phyloP scores from a whole-genome alignment of 768 basidiomycete species.

The Russula abietina region DNA sequence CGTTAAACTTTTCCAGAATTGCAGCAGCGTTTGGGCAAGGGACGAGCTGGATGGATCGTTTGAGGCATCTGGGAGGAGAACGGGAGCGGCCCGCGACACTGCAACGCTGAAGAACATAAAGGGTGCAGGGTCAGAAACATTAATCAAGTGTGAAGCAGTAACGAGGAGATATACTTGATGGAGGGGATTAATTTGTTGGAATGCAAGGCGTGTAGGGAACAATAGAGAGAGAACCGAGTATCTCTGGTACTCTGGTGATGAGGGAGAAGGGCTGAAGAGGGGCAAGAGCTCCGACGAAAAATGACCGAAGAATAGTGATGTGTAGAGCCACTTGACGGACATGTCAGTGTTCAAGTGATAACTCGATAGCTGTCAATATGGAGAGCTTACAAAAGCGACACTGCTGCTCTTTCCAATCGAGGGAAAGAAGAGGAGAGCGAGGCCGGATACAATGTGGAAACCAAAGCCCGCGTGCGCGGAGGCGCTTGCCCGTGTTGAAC shows the following conservation, averaged over 20 bases:
- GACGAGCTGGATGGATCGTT: background rate
- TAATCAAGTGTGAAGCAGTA: background rate
- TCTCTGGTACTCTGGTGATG: slow-evolving; percentile 28
- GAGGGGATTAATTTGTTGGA: slow-evolving; percentile 72
- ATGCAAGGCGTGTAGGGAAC: slow-evolving; percentile 61
- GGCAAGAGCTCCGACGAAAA: slow-evolving; percentile 60
- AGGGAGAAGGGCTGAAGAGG: slow-evolving; percentile 52
- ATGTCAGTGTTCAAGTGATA: slow-evolving; percentile 1
- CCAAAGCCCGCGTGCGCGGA: slow-evolving; percentile 61
- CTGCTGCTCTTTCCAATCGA: slow-evolving; percentile 53
- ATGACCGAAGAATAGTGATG: slow-evolving; percentile 58
- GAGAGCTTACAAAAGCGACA: slow-evolving; percentile 53
- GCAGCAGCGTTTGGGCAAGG: slow-evolving; percentile 3
- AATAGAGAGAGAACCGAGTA: slow-evolving; percentile 30
- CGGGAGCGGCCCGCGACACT: slow-evolving; percentile 62
- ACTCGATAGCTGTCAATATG: background rate
- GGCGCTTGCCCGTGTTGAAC: slow-evolving; percentile 9
- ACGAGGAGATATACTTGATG: slow-evolving; percentile 41
- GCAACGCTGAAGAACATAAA: slow-evolving; percentile 61
- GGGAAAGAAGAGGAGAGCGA: slow-evolving; percentile 56
- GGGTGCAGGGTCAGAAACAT: background rate
- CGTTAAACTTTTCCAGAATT: slow-evolving; percentile 15
- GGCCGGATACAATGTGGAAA: slow-evolving; percentile 59
- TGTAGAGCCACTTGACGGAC: slow-evolving; percentile 67
- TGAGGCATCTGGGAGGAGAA: slow-evolving; percentile 43